Base-by-base conservation (phyloP, 768 basidiomycete species). In the Mycena galopus region DNA sequence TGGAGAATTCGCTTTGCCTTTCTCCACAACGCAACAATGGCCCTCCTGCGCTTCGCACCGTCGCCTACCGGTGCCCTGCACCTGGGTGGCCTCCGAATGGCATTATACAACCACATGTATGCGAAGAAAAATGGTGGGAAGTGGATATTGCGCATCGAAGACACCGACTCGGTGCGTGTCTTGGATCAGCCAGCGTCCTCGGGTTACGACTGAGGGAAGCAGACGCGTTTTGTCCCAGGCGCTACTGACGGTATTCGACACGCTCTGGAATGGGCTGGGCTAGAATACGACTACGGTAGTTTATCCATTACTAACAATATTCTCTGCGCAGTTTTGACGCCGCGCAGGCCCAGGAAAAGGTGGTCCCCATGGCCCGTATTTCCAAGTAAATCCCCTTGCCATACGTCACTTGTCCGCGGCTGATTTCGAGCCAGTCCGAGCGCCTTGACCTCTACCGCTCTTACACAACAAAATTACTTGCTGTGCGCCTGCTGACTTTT, bases 11-110 rank as follows among this genome's bases (percentile, higher is more conserved):
- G n/a, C n/a, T n/a, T 10, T 42, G 25, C 37, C 39, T 39, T 23
- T 5, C 27, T n/a, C 29, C 37, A 44, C 23, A 25, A 91, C 91
- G 86, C 29, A 23, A 30, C 19, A 39, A 91, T 91, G 86, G 88
- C 87, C 14, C 85, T 96, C 21, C 82, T 99, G 19, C 92, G 98
- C 19, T 99, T 99, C 81, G 98, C 97, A 3, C 98, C 98, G 1
- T 99, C 98, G 1, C 98, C 98, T 1, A 99, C 98, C 0, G 98
- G 98, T 2, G 88, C 93, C 35, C 85, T 99, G 6, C 98, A 99
- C 81, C 90, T 99, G 2, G 98, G 98, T 0, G 98, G 98, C 0
- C 89, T 99, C 17, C 85, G 98, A 21, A 99, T 97, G 65, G 98
- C 97, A 0, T 84, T 99, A 2, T 97, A 96, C 82, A 99, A 99